Conservation (phyloP, 352 stramenopile genomes). For the Aphanomyces cochlioides region DNA sequence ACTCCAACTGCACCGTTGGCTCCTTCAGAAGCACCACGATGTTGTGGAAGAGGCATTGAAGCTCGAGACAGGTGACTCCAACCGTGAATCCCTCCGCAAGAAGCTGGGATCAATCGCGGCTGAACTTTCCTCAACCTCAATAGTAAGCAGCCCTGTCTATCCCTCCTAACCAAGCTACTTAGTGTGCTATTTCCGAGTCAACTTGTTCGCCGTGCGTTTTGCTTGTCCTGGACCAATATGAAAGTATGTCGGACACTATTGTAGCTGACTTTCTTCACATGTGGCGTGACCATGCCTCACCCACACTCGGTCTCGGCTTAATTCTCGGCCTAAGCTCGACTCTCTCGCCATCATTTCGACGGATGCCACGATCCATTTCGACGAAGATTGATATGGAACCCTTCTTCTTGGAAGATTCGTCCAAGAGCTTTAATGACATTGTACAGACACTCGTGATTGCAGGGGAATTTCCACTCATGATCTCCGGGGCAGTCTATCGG, state of each 20-base stretch:
- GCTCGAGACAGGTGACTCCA: neutral
- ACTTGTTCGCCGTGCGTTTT: slow-evolving; percentile 28
- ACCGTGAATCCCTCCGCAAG: neutral
- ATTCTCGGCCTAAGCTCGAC: slow-evolving; percentile 66
- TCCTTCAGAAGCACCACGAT: slow-evolving; percentile 4
- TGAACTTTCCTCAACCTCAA: neutral
- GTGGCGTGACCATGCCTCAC: slow-evolving; percentile 48
- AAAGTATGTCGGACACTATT: slow-evolving; percentile 51
- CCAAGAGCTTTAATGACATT: slow-evolving; percentile 71
- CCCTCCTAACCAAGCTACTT: too few species aligned
- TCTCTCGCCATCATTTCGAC: slow-evolving; percentile 58
- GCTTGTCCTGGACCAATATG: slow-evolving; percentile 74
- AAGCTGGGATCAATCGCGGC: neutral
- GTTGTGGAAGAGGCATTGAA: slow-evolving; percentile 9
- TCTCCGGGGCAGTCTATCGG: slow-evolving; percentile 49
- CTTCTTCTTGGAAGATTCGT: slow-evolving; percentile 70
- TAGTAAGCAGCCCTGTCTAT: neutral
- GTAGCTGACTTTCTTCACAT: slow-evolving; percentile 70
- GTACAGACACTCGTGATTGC: slow-evolving; percentile 66
- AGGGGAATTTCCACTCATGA: slow-evolving; percentile 49
- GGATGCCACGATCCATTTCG: slow-evolving; percentile 53
- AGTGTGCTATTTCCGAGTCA: neutral
- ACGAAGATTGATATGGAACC: slow-evolving; percentile 66
- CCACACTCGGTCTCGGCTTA: slow-evolving; percentile 43
- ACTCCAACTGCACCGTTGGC: slow-evolving; percentile 17